Evolutionary conservation across 345 rosid species (phyloP).

Genomic region (Mallotus nudiflorus): DNA sequence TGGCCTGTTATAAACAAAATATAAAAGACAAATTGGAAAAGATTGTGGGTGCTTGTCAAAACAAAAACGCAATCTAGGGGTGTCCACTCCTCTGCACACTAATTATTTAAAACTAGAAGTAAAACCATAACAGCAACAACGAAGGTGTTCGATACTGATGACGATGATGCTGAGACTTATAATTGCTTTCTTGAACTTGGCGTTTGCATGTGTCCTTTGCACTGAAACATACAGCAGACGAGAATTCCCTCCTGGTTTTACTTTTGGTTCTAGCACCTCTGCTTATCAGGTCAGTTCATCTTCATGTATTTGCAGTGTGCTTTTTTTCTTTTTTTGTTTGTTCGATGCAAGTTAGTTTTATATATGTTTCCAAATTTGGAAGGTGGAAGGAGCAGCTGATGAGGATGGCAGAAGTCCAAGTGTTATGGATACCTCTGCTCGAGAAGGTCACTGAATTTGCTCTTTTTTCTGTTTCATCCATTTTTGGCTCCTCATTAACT

Average conservation of each 20-base stretch:
- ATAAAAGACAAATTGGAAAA: no score
- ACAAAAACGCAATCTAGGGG: no score
- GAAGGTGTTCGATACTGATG: no score
- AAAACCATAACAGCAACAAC: no score
- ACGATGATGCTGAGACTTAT: neutral
- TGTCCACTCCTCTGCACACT: no score
- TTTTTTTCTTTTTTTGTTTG: neutral
- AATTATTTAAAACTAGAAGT: no score
- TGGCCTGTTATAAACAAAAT: no score
- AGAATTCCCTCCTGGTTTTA: conserved; percentile 56
- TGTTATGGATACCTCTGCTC: conserved; percentile 59
- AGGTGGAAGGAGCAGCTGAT: conserved; percentile 64
- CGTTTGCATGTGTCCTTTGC: conserved; percentile 3
- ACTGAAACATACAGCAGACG: conserved; percentile 38
- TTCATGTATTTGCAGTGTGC: no score
- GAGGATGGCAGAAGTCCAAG: conserved; percentile 64
- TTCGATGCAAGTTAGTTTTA: neutral
- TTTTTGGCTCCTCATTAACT: no score
- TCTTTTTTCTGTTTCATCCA: no score
- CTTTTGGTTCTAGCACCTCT: conserved; percentile 56
- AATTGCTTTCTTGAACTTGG: conserved; percentile 9
- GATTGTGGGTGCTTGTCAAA: no score
- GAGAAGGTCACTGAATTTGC: conserved; percentile 45
- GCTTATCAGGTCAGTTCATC: conserved; percentile 78
- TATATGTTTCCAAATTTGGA: neutral